Evolutionary conservation across 164 flowering plant species (phyloP).

Genomic region (Buxus sempervirens): DNA sequence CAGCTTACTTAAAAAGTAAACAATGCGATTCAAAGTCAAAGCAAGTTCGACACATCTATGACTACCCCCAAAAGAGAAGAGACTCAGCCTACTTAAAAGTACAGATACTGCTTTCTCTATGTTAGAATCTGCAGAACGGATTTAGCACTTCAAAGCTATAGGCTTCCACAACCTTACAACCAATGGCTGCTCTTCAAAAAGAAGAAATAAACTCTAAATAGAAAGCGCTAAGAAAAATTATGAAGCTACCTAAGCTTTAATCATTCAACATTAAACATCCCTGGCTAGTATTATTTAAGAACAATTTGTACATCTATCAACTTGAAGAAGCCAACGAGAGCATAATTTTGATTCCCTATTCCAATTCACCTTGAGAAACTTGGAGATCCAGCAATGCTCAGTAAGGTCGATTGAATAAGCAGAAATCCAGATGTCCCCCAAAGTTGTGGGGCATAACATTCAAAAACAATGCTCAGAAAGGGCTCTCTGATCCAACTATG

Average conservation of each 20-base stretch:
- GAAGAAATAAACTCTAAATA: no score
- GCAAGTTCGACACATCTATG: not conserved
- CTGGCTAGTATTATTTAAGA: no score
- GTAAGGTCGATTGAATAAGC: no score
- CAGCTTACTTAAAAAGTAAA: no score
- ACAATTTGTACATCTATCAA: no score
- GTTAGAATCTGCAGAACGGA: not conserved
- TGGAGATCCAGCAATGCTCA: not conserved
- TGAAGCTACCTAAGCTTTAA: no score
- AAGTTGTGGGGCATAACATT: no score
- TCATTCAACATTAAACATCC: no score
- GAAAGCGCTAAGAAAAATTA: not conserved
- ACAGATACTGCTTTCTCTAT: not conserved
- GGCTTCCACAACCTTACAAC: not conserved
- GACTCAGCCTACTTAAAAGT: not conserved
- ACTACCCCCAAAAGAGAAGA: not conserved
- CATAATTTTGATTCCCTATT: no score
- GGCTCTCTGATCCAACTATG: not conserved
- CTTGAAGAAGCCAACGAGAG: no score
- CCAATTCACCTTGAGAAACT: not conserved
- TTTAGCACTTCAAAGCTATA: not conserved
- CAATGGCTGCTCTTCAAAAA: not conserved
- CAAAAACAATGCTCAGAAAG: not conserved
- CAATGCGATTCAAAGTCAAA: no score
- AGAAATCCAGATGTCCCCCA: no score